Conservation (phyloP, 345 rosid species). For the Murraya paniculata region DNA sequence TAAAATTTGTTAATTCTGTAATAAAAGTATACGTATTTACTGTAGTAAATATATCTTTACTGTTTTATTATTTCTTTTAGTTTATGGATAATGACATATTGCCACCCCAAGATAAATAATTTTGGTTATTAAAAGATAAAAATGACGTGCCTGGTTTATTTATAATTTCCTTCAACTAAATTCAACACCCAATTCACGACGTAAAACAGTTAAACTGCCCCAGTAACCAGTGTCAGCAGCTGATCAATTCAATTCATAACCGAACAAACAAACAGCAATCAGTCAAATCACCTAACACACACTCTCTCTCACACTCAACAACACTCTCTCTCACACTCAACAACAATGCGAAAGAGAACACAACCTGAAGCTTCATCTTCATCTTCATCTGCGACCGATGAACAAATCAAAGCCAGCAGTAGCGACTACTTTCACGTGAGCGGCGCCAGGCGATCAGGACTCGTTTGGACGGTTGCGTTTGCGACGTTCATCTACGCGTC, state of each 20-base stretch:
- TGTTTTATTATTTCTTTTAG: no score
- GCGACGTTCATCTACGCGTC: conserved; percentile 45
- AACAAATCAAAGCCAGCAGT: neutral
- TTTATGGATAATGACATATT: no score
- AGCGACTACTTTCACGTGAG: conserved; percentile 5
- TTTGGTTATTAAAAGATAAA: no score
- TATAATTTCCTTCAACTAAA: neutral
- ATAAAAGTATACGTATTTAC: no score
- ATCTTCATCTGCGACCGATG: neutral
- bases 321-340: neutral
- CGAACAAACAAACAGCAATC: neutral
- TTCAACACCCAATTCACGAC: neutral
- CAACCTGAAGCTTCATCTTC: conserved; percentile 10
- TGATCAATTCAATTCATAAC: neutral
- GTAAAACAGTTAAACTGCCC: no score
- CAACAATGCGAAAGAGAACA: conserved; percentile 34
- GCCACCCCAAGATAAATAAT: no score
- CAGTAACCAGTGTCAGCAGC: neutral
- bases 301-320: no score
- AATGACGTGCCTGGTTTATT: neutral
- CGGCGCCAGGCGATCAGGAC: conserved; percentile 48
- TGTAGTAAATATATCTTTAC: no score
- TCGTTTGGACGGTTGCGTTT: conserved; percentile 50
- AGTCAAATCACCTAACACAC: neutral
- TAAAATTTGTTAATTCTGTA: no score